These are phyloP conservation scores for rapeseed (Brassica napus) DNA, from an alignment of 345 rosid genomes.

Conservation along the genomic window DNA sequence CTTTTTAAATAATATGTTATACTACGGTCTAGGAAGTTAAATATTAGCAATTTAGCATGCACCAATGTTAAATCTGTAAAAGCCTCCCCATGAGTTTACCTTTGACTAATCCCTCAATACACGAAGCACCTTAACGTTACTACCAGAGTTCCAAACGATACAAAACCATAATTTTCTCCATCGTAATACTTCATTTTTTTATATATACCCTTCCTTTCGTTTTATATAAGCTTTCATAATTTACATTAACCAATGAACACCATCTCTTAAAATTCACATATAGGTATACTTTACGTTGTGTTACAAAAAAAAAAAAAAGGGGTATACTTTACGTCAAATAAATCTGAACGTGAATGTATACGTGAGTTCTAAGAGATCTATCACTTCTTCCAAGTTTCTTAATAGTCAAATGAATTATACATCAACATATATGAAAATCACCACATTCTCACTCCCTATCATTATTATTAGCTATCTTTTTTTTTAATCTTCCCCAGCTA, in stretches of 20 bases:
- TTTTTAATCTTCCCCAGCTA: background rate
- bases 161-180: background rate
- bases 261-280: background rate
- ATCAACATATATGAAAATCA: background rate
- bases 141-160: background rate
- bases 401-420: background rate
- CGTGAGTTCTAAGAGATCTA: background rate
- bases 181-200: background rate
- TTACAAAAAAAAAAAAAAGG: no score
- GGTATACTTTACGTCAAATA: background rate
- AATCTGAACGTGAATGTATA: background rate
- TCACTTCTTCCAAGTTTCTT: background rate
- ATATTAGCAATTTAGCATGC: background rate
- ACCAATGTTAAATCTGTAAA: background rate
- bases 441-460: background rate
- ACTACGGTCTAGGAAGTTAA: no score
- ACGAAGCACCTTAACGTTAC: background rate
- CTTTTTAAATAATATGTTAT: no score
- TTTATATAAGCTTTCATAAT: background rate
- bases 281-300: background rate
- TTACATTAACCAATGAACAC: background rate
- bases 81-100: background rate
- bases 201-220: background rate
- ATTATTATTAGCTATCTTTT: background rate
- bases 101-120: background rate